Evolutionary conservation across 352 stramenopile species (phyloP), one percentile per base, ranked within the genome.

Genomic region (Globisporangium viniferum): DNA sequence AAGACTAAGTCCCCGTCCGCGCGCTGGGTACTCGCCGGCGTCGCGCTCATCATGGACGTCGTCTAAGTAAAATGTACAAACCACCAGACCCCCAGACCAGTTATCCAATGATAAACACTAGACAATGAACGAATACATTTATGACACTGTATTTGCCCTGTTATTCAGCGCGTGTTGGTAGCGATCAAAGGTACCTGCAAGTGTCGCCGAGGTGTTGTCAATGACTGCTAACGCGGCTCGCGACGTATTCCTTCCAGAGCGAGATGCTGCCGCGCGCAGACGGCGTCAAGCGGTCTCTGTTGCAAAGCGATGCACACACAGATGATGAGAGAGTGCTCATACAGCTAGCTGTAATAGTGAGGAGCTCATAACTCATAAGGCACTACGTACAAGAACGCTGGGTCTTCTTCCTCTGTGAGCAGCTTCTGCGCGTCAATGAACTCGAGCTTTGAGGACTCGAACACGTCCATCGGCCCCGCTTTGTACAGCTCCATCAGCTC

Each of bases 1-100:
- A 99, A 98, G 79, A 99, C 98, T 60, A 98, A 99, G 70, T 97
- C 91, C 4, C 91, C 95, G 1, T 82, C 95, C 0, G 91, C 92
- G 9, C 79, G 96, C 20, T 99, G 97, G 97, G 81, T 98, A 5
- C 81, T 99, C 27, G 97, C 97, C 3, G 96, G 97, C 27, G 96
- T 99, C 36, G 93, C 94, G 18, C 82, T 99, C 9, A 98, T 99
- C 71, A 97, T 99, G 80, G 97, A 99, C 56, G 86, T 95, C n/a
- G 82, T 89, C 12, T 79, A 75, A 33, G 31, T 33, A 33, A 33
- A 33, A 33, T 33, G 31, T 33, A 33, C 31, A 33, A 33, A 33
- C 31, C 4, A 33, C 31, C 3, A 33, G 31, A 33, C 31, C 4
- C 4, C 31, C 3, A 33, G 31, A 33, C 31, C 31, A 33, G 3